phyloP scores from a whole-genome alignment of 2,329 filamentous ascomycete genomes.

The Aspergillus viridinutans region DNA sequence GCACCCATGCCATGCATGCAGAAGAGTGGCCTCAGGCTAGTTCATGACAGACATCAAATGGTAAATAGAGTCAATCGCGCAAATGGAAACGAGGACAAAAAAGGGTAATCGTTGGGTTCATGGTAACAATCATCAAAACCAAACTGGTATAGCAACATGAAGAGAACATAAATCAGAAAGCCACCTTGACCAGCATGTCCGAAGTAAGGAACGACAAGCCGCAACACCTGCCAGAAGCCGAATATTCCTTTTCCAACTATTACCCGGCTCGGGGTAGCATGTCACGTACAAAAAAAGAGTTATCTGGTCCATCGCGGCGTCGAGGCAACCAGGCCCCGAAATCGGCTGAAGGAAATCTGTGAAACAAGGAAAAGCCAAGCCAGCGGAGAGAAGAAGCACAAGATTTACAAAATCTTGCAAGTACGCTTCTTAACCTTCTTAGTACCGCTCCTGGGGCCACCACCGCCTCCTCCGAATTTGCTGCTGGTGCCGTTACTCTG shows the following conservation, averaged over 20 bases:
- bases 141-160: constrained; percentile 18
- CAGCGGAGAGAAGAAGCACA: constrained; percentile 22
- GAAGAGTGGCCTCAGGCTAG: constrained; percentile 24
- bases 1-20: constrained; percentile 39
- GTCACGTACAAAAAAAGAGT: constrained; percentile 19
- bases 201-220: constrained; percentile 10
- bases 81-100: constrained; percentile 7
- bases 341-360: constrained; percentile 18
- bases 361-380: constrained; percentile 7
- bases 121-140: constrained; percentile 10
- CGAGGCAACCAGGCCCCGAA: constrained; percentile 35
- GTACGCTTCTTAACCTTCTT: constrained; percentile 79
- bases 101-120: constrained; percentile 5
- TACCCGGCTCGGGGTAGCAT: constrained; percentile 4
- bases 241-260: background rate
- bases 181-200: constrained; percentile 18
- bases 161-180: constrained; percentile 19
- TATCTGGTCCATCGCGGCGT: constrained; percentile 20
- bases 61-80: constrained; percentile 10
- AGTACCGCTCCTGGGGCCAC: constrained; percentile 23
- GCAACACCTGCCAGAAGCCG: constrained; percentile 19
- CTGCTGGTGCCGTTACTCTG: constrained; percentile 14
- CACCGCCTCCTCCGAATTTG: constrained; percentile 34
- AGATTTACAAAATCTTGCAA: constrained; percentile 69
- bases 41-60: constrained; percentile 29